Percentiles rank a stretch among this genome's conserved stretches.
Evolutionary conservation across 139 green algal genomes (phyloP).

Genomic region (Closterium sp.): DNA sequence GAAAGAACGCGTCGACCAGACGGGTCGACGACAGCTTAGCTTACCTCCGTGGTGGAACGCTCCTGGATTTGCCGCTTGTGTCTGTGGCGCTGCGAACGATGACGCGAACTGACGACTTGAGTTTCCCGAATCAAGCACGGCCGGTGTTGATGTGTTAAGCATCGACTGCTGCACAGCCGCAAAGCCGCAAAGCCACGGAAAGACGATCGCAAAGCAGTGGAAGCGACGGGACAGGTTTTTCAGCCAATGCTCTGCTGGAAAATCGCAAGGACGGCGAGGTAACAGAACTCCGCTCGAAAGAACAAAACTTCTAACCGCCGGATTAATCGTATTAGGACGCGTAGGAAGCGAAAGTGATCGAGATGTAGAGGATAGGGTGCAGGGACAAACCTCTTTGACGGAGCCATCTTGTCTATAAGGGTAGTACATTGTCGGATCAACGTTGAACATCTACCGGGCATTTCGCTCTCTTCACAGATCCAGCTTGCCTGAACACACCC

Average conservation of each 20-base stretch:
- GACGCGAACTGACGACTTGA: conserved; percentile 27
- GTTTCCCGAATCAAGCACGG: conserved; percentile 44
- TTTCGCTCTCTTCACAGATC: conserved; percentile 30
- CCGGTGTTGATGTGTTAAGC: conserved; percentile 31
- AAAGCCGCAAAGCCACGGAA: too few relatives aligned
- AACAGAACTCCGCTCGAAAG: not conserved
- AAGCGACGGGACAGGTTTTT: not conserved
- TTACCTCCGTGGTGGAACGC: conserved; percentile 46
- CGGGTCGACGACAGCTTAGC: not conserved
- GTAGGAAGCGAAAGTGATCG: not conserved
- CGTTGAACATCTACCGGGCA: conserved; percentile 38
- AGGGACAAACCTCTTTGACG: conserved; percentile 36
- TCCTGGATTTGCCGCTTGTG: conserved; percentile 31
- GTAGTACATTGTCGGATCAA: conserved; percentile 46
- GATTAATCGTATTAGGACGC: not conserved
- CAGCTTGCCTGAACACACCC: not conserved
- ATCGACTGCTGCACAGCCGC: conserved; percentile 39
- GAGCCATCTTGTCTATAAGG: conserved; percentile 41
- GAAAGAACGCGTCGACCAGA: not conserved
- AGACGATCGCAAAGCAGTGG: not conserved
- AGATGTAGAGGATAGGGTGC: not conserved
- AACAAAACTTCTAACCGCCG: not conserved
- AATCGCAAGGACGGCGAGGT: not conserved
- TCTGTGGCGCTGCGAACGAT: conserved; percentile 39
- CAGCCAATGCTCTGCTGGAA: not conserved